A percentile compares a stretch with the other conserved stretches of the same genome.
Conservation (phyloP, 2,329 filamentous ascomycete species). For the Aspergillus aculeatinus region DNA sequence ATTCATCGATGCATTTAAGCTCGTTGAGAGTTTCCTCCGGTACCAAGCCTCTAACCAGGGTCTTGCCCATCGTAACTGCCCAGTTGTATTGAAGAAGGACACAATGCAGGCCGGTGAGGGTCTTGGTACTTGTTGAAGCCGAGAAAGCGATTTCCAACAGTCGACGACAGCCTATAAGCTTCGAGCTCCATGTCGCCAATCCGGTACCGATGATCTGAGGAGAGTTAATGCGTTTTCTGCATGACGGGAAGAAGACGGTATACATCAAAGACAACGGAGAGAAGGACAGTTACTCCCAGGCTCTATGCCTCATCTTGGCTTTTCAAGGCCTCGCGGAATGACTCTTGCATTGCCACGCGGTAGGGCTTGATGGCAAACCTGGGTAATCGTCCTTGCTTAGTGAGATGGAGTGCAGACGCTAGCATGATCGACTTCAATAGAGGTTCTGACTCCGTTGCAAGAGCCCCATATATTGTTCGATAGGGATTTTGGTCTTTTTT, state of each 20-base stretch:
- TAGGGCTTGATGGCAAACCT: background rate
- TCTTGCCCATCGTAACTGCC: background rate
- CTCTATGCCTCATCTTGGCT: background rate
- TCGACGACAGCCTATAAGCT: background rate
- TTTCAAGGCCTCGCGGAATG: background rate
- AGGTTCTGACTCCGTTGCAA: background rate
- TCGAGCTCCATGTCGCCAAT: background rate
- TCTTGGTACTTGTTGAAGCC: background rate
- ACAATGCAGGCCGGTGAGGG: background rate
- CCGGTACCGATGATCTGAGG: background rate
- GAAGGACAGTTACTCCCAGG: background rate
- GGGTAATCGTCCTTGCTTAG: background rate
- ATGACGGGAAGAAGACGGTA: too few relatives aligned
- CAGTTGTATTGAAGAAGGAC: conserved; percentile 1
- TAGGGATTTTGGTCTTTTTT: conserved; percentile 2
- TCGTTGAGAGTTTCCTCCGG: background rate
- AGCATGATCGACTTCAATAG: conserved; percentile 1
- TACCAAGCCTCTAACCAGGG: background rate
- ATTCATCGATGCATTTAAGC: background rate
- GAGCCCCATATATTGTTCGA: background rate
- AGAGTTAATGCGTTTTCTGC: too few relatives aligned
- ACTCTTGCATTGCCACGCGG: background rate
- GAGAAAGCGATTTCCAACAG: background rate
- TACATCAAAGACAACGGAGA: background rate
- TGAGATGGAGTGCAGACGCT: background rate